A percentile compares a stretch with the other conserved stretches of the same genome.
phyloP scores from a whole-genome alignment of 2,329 filamentous ascomycete species.

The Pyrenophora tritici-repentis region DNA sequence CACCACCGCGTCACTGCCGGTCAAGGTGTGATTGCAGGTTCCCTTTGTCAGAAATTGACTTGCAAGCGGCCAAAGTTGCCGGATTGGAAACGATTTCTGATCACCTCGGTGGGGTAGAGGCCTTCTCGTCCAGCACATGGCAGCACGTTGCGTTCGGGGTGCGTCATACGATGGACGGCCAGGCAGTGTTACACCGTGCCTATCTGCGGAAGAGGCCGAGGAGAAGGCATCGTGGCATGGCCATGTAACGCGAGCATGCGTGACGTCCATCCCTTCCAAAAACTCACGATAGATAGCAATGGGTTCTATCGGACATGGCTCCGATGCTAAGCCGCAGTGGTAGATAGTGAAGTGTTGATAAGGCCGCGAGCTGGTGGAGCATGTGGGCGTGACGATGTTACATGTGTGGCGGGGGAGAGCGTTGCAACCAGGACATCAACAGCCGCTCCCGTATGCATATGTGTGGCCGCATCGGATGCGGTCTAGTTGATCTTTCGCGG shows the following conservation, averaged over 20 bases:
- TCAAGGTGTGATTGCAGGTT: constrained; percentile 19
- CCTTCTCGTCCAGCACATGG: constrained; percentile 1
- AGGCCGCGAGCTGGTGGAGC: background rate
- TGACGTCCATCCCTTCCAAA: background rate
- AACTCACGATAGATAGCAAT: constrained; percentile 4
- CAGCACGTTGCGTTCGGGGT: constrained; percentile 20
- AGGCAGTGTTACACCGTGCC: constrained; percentile 40
- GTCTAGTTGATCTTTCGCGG: too few species aligned
- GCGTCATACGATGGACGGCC: constrained; percentile 33
- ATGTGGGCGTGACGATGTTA: constrained; percentile 3
- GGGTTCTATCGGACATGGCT: constrained; percentile 6
- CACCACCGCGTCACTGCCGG: constrained; percentile 22
- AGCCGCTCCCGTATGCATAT: too few species aligned
- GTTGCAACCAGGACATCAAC: background rate
- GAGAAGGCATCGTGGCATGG: constrained; percentile 23
- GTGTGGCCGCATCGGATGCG: too few species aligned
- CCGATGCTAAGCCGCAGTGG: background rate
- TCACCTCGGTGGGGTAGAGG: constrained; percentile 4
- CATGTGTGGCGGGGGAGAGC: constrained; percentile 7
- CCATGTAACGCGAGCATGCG: constrained; percentile 30
- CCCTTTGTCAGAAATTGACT: constrained; percentile 30
- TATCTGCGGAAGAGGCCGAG: constrained; percentile 7
- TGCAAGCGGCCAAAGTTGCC: constrained; percentile 24
- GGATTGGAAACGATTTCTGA: constrained; percentile 19
- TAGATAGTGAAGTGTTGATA: background rate